Evolutionary conservation across 176 grass and related monocot species (phyloP), one percentile per base, ranked within the genome.

Genomic region (Ananas comosus): DNA sequence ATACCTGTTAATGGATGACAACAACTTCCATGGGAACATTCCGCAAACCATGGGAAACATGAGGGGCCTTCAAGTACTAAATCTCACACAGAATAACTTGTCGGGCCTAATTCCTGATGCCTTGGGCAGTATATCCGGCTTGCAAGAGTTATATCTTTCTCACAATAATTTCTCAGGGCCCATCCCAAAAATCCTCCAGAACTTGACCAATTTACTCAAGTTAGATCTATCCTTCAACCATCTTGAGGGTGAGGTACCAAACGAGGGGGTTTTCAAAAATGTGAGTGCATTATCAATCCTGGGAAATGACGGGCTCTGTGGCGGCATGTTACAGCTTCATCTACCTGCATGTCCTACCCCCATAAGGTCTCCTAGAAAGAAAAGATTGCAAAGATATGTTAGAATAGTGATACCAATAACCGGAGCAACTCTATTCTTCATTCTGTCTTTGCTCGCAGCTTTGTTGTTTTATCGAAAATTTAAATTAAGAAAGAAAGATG

Each of bases 41-140:
- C 78, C 86, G 0, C 59, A 65, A 19, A 80, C 11, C n/a, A 65
- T 88, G 12, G 69, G 58, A 48, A 85, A 29, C 4, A 74, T 80
- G 63, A 22, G 13, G 63, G 63, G 64, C 10, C 64, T 88, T 11
- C 50, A 33, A 57, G 4, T 1, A 16, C 42, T 89, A 49, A 70
- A 72, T 48, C 19, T 89, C 61, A 81, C 78, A 49, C 53, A 64
- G 4, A 88, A 85, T 73, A 75, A 88, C 58, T 87, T 59, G 48
- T 75, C 19, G 79, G 84, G 9, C 11, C 12, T 10, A 42, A 79
- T 87, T 64, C 84, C 84, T 48, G n/a, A 4, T 13, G n/a, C 75
- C 27, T 75, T 87, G 16, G 6, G 2, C 10, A 29, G 12, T 11
- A 10, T 79, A 11, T 68, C 23, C 74, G 70, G 33, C 4, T n/a